Evolutionary conservation across 2,329 filamentous ascomycete genomes (phyloP), one percentile per base, ranked within the genome.

Genomic region (Colletotrichum sp.): DNA sequence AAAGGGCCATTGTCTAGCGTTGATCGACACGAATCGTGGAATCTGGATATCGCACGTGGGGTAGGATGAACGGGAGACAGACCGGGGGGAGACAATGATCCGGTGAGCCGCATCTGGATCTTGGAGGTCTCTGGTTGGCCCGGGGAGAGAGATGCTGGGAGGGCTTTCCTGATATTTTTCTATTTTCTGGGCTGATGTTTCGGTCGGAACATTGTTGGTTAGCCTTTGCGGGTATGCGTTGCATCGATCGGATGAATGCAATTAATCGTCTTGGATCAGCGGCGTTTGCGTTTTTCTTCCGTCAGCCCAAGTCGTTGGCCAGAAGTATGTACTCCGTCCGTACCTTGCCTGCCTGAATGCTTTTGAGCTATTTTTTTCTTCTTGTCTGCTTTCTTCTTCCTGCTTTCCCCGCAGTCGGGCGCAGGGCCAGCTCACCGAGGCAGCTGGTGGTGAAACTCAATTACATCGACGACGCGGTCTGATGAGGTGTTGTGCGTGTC

Each of bases 401-500:
- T 39, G 6, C 1, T 30, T 39, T 48, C 63, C 63, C 63, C 63
- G 63, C 63, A 66, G 16, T 48, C 18, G 24, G 55, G 57, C 44
- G 30, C 59, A 63, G n/a, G n/a, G 13, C 26, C 34, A 67, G 62
- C 44, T 66, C 39, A 16, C 22, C 34, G 24, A 24, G 48, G 32
- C 13, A 28, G 30, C 39, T 57, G 48, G 22, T 6, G 36, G 36
- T 39, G 52, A 75, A 57, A 65, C 32, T 67, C 65, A 69, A 60
- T 72, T 65, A 59, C 75, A 75, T 72, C 52, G 24, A 69, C 10
- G 71, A 76, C 44, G 71, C 74, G 74, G 48, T 60, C 57, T 26
- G 60, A 69, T 68, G 75, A 72, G 64, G 72, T 67, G 62, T 71
- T 72, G 68, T 77, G 48, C 59, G 75, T 64, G 75, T 77, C 75